phyloP scores from a whole-genome alignment of 129 eudicot species.

The carrot (Daucus carota) region DH1_v3.0 NC_030389.2:31670001-31670500 shows the following conservation, averaged over 20 bases:
- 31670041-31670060: no score
- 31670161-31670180: no score
- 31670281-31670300: conserved; percentile 55
- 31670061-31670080: no score
- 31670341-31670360: conserved; percentile 56
- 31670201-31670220: not conserved
- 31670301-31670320: conserved; percentile 61
- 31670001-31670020: no score
- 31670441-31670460: conserved; percentile 84
- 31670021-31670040: no score
- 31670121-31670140: no score
- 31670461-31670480: conserved; percentile 63
- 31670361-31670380: conserved; percentile 40
- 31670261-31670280: conserved; percentile 38
- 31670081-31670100: no score
- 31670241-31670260: conserved; percentile 25
- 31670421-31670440: conserved; percentile 41
- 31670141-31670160: no score
- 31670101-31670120: no score
- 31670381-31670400: conserved; percentile 63
- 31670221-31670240: not conserved
- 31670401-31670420: conserved; percentile 41
- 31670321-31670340: conserved; percentile 47
- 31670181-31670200: no score
- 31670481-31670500: conserved; percentile 83